Evolutionary conservation across 306 rosid genomes (phyloP), one percentile per base, ranked within the genome.

Genomic region (Lablab purpureus): DNA sequence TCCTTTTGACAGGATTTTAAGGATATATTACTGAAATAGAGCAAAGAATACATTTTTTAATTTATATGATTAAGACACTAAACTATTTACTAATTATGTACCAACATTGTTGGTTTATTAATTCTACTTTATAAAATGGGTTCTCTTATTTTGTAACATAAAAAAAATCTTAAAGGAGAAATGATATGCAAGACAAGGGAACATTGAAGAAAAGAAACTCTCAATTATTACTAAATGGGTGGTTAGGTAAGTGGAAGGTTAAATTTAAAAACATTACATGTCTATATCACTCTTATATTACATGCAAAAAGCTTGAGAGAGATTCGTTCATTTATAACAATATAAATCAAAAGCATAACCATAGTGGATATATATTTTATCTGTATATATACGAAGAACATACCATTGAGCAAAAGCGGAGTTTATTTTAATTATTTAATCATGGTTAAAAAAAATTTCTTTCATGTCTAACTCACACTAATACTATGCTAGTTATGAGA

Each of bases 251-350:
- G 12, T 22, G 28, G 11, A 49, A 36, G n/a, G 21, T 21, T 21
- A 6, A 76, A 34, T 76, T 28, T 49, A 64, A 64, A 47, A 63
- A 13, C 51, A 65, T 49, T 22, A 23, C 30, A 65, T 34, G 52
- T 50, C 65, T 36, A 32, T 47, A 9, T 32, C 50, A 56, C 21
- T 45, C 56, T 58, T 59, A 17, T 13, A 23, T 41, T 58, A 15
- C 54, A 37, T 56, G 1, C 4, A 59, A 74, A 25, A 59, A 74
- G 46, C 23, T 25, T 43, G 43, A 59, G 6, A 40, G 43, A 59
- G 6, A 40, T 43, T 43, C 46, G 3, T 41, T n/a, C 40, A n/a
- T 75, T 56, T 58, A 17, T 10, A n/a, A 43, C 30, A 17, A 58
- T 2, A 56, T 56, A 5, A 25, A 41, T 30, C 1, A 56, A 73